These are phyloP conservation scores for Saturnispora saitoi DNA, from an alignment of 805 yeast genomes.

Conservation along the genomic window DNA sequence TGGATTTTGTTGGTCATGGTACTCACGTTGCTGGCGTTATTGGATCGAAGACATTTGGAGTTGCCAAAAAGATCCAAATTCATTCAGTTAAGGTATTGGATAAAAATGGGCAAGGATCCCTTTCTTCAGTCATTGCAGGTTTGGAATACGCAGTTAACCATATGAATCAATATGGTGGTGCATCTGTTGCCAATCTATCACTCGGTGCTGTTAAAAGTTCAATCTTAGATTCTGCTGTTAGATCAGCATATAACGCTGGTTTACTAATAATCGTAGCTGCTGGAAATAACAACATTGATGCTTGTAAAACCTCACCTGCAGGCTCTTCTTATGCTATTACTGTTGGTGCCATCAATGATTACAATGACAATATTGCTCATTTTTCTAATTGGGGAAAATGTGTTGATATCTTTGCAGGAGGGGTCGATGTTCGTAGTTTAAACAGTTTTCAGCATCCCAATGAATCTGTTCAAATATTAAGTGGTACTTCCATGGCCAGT, in stretches of 20 bases:
- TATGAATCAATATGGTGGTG: slow-evolving; percentile 28
- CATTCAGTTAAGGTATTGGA: slow-evolving; percentile 73
- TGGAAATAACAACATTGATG: slow-evolving; percentile 71
- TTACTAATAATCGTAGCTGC: slow-evolving; percentile 74
- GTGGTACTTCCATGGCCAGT: slow-evolving; percentile 80
- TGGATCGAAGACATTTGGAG: slow-evolving; percentile 75
- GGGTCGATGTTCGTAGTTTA: slow-evolving; percentile 57
- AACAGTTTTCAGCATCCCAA: slow-evolving; percentile 14
- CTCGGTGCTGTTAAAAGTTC: slow-evolving; percentile 65
- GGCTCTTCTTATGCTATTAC: slow-evolving; percentile 64
- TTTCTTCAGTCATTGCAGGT: slow-evolving; percentile 57
- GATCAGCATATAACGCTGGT: slow-evolving; percentile 68
- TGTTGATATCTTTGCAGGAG: slow-evolving; percentile 80
- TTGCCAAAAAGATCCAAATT: slow-evolving; percentile 59
- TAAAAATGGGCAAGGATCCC: slow-evolving; percentile 57
- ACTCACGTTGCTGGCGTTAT: slow-evolving; percentile 89
- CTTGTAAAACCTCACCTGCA: slow-evolving; percentile 83
- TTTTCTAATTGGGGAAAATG: slow-evolving; percentile 95
- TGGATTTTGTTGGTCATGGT: slow-evolving; percentile 79
- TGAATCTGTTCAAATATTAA: slow-evolving; percentile 30
- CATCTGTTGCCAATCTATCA: slow-evolving; percentile 71
- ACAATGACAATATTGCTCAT: slow-evolving; percentile 56
- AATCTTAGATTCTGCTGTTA: slow-evolving; percentile 65
- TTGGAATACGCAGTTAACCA: slow-evolving; percentile 63
- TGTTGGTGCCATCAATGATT: slow-evolving; percentile 84